Evolutionary conservation across 2,329 filamentous ascomycete genomes (phyloP), one percentile per base, ranked within the genome.

Genomic region (Microdochium nivale): DNA sequence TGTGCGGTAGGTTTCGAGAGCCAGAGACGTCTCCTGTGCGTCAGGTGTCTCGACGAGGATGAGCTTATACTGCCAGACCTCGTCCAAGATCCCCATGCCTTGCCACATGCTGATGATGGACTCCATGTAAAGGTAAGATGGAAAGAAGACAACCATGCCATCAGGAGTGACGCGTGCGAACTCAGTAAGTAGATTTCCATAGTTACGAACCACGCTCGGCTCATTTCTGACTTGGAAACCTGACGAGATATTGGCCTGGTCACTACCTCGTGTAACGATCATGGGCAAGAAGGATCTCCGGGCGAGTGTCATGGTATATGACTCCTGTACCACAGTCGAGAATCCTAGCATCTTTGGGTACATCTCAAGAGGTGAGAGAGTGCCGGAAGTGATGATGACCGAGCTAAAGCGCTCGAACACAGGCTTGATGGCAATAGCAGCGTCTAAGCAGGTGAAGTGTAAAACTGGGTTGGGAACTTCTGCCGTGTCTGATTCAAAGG

Each of bases 41-140:
- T 99, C 94, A 0, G 94, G 94, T 0, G 95, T 99, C 74, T 99
- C 94, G 54, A 99, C 94, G 8, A 99, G 79, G 58, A 99, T 96
- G 58, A 99, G 80, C 68, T 99, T 99, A 75, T 96, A 96, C 69
- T 96, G 96, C 94, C 94, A 99, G 30, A 99, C 90, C 65, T 94
- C 88, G 69, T 99, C 94, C 33, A 99, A 76, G 56, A 97, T 96
- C 25, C 90, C 90, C 91, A 97, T 97, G 51, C 90, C 90, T 68
- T 99, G 94, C 94, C 94, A 99, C 84, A 96, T 96, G 66, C 87
- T 92, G 66, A 99, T 96, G 66, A 97, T 97, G 50, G 87, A 94
- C 66, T 99, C 94, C 94, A 99, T 97, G 72, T 99, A 99, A 1
- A 99, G 79, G 62, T 99, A 99, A 0, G 90, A 96, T 0, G 94